Conservation (phyloP, 2,329 filamentous ascomycete species). For the Chaetomium globosum region DNA sequence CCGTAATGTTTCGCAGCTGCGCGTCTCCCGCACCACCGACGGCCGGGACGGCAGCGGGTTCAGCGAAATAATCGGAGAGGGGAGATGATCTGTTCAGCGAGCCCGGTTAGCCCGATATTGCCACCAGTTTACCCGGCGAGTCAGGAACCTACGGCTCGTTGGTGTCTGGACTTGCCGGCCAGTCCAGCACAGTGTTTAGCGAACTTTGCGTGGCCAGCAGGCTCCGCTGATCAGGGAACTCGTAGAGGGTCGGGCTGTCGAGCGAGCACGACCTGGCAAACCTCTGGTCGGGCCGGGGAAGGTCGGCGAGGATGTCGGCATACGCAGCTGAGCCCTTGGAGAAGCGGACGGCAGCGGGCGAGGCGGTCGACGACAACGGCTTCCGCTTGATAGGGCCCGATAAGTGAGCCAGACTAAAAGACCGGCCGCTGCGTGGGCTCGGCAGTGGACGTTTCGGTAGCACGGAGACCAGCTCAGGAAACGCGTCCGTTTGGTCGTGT, state of each 20-base stretch:
- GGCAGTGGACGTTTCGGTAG: conserved; percentile 33
- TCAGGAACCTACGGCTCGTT: conserved; percentile 37
- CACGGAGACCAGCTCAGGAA: conserved; percentile 27
- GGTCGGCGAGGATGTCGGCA: conserved; percentile 45
- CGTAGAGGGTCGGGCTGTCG: conserved; percentile 65
- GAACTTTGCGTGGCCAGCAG: conserved; percentile 24
- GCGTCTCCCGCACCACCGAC: conserved; percentile 33
- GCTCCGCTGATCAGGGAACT: conserved; percentile 48
- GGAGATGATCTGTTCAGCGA: conserved; percentile 35
- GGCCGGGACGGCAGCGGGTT: conserved; percentile 22
- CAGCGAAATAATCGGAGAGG: conserved; percentile 31
- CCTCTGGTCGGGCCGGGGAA: conserved; percentile 55
- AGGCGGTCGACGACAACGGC: conserved; percentile 60
- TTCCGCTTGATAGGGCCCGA: conserved; percentile 58
- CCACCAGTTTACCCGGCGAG: conserved; percentile 32
- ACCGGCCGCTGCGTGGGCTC: conserved; percentile 40
- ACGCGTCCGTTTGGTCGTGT: conserved; percentile 35
- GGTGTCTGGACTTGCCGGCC: conserved; percentile 33
- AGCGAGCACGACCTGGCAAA: conserved; percentile 59
- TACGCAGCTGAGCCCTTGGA: conserved; percentile 44
- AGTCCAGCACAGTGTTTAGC: conserved; percentile 31
- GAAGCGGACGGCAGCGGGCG: conserved; percentile 54
- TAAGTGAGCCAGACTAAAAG: conserved; percentile 40
- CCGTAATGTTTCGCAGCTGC: conserved; percentile 46
- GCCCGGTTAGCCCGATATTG: conserved; percentile 33